Evolutionary conservation across 2,329 filamentous ascomycete genomes (phyloP), one percentile per base, ranked within the genome.

Genomic region (Xylariales sp.): DNA sequence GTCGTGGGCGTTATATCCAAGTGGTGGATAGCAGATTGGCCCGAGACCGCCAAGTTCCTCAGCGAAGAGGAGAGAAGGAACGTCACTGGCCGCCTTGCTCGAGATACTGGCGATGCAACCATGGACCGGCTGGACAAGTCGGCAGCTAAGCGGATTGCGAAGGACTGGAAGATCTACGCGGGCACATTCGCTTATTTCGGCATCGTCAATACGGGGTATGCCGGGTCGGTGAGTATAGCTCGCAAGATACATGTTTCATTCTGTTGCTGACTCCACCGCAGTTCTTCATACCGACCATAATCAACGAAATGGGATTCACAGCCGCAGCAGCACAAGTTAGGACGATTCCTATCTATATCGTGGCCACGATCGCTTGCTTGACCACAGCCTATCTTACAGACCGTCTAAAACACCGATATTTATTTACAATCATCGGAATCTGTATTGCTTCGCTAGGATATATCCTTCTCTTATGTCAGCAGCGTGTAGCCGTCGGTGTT

Each of bases 91-190:
- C 28, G 38, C 3, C 50, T 74, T 6, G 54, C 56, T 3, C 60
- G 64, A 3, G 71, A 73, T 32, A 55, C 56, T n/a, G 64, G 62
- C 14, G 65, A 65, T 3, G 64, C 63, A 3, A 64, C 58, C 37
- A 79, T 80, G 75, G 65, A 78, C 43, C 69, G 68, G 7, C 61
- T 77, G 3, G 70, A 76, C 46, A 69, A 67, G 46, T 62, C 66
- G 34, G 65, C 70, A 0, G 59, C 63, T 42, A 61, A 61, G 41
- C 64, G 74, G 14, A 68, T 75, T 34, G 63, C 76, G 12, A 46
- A 40, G 1, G 72, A 74, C 47, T 64, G 62, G 59, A 72, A 70
- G 49, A 68, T 68, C 36, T 71, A 67, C 50, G 58, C 69, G 9
- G 63, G 61, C 1, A 56, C 56, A 7, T 34, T 62, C 5, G 48